Evolutionary conservation across 257 asterid species (phyloP).

Genomic region (Solanum lignicaule): DNA sequence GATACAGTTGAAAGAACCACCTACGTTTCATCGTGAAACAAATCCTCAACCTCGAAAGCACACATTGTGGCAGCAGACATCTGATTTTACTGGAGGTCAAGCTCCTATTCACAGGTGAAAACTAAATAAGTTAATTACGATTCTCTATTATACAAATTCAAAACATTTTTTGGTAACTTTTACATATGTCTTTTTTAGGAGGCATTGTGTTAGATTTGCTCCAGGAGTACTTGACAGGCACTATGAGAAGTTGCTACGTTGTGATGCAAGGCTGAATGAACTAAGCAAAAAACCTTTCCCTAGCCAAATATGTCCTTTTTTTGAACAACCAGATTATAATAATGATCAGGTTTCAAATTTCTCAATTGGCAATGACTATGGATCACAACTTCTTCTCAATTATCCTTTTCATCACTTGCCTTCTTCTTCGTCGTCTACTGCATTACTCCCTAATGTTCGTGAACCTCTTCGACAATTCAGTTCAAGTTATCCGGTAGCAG

Average conservation of each 20-base stretch:
- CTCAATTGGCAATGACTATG: slow-evolving; percentile 7
- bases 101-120: slow-evolving; percentile 51
- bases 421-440: neutral
- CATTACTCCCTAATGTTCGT: neutral
- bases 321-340: slow-evolving; percentile 9
- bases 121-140: neutral
- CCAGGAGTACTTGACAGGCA: slow-evolving; percentile 43
- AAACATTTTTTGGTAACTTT: neutral
- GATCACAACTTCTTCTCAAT: neutral
- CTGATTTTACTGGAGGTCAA: slow-evolving; percentile 67
- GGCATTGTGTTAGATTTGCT: slow-evolving; percentile 36
- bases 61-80: slow-evolving; percentile 48
- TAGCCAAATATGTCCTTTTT: slow-evolving; percentile 18
- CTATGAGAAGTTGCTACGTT: slow-evolving; percentile 39
- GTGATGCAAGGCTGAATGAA: slow-evolving; percentile 16
- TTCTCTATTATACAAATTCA: neutral
- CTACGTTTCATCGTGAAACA: slow-evolving; percentile 40
- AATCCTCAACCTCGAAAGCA: slow-evolving; percentile 71
- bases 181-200: slow-evolving; percentile 20
- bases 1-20: slow-evolving; percentile 47
- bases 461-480: neutral
- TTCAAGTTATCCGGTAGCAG: slow-evolving; percentile 18
- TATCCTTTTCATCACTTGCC: neutral
- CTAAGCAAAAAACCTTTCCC: slow-evolving; percentile 46
- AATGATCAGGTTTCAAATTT: slow-evolving; percentile 1